A percentile compares a stretch with the other conserved stretches of the same genome.
These are phyloP conservation scores for Heterobasidion irregulare DNA, from an alignment of 1,284 basidiomycete species.

Conservation along the genomic window DNA sequence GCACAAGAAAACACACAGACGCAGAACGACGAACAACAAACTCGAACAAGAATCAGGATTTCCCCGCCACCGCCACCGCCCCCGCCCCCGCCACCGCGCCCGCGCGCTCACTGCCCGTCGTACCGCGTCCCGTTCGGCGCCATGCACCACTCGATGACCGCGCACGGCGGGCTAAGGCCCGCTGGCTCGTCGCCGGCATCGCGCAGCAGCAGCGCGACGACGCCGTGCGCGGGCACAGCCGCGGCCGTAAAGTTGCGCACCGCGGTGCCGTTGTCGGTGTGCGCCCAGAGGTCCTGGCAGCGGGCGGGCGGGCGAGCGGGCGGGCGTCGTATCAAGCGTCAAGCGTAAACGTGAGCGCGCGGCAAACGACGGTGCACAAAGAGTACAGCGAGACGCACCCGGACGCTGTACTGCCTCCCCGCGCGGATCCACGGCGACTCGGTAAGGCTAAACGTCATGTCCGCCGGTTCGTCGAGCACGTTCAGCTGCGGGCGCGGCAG, in stretches of 20 bases:
- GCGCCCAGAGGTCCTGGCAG: conserved; percentile 56
- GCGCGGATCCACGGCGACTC: conserved; percentile 67
- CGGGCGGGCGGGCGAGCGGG: too few relatives aligned
- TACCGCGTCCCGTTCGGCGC: conserved; percentile 16
- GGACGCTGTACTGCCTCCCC: conserved; percentile 51
- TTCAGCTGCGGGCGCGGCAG: conserved; percentile 21
- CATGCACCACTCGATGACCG: conserved; percentile 16
- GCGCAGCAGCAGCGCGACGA: conserved; percentile 55
- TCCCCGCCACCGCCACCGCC: too few relatives aligned
- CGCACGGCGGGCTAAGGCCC: conserved; percentile 24
- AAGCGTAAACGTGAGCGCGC: not conserved
- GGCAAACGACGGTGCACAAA: too few relatives aligned
- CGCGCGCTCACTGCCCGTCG: conserved; percentile 1
- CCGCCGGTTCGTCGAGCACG: conserved; percentile 40
- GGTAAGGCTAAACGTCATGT: conserved; percentile 55
- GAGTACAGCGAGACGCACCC: conserved; percentile 16
- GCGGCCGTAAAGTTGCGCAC: conserved; percentile 52
- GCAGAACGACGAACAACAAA: too few relatives aligned
- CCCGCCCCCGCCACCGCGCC: too few relatives aligned
- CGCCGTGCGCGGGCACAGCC: conserved; percentile 57
- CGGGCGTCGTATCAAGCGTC: not conserved
- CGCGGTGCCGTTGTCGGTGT: conserved; percentile 60
- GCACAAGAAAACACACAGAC: too few relatives aligned
- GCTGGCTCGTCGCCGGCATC: conserved; percentile 61
- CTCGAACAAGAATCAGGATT: too few relatives aligned